These are phyloP conservation scores for Taphrina sp. DNA, from an alignment of 1,139 yeast species.

Conservation along the genomic window DNA sequence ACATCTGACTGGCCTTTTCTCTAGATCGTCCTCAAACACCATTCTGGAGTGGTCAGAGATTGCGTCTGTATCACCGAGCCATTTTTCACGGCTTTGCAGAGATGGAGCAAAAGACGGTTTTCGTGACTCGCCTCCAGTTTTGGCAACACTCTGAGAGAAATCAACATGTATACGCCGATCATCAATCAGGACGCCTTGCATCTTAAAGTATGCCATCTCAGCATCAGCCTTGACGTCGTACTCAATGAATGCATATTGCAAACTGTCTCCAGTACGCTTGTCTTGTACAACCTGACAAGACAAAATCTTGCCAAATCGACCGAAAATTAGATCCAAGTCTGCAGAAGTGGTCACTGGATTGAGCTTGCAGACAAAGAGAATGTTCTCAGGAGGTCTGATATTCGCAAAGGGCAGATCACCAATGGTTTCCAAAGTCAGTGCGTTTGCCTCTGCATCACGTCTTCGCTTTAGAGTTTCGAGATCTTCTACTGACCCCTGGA, in stretches of 20 bases:
- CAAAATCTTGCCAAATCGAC: conserved; percentile 57
- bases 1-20: no score
- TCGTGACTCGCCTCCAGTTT: conserved; percentile 33
- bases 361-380: conserved; percentile 61
- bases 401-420: conserved; percentile 65
- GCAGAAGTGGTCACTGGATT: conserved; percentile 60
- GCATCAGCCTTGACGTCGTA: conserved; percentile 52
- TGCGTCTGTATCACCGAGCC: no score
- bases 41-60: no score
- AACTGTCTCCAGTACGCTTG: conserved; percentile 51
- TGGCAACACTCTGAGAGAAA: conserved; percentile 58
- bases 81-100: no score
- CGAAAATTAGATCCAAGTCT: conserved; percentile 48
- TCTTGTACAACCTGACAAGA: conserved; percentile 56
- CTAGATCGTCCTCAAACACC: no score
- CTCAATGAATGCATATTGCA: conserved; percentile 65
- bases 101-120: background rate
- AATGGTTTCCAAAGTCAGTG: conserved; percentile 60
- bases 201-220: conserved; percentile 59
- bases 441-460: conserved; percentile 52
- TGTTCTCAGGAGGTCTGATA: conserved; percentile 60
- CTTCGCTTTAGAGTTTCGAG: conserved; percentile 41
- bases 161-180: conserved; percentile 65
- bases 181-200: conserved; percentile 63
- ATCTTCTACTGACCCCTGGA: conserved; percentile 38